These are phyloP conservation scores for Euclidium syriacum DNA, from an alignment of 345 rosid genomes.

Conservation along the genomic window DNA sequence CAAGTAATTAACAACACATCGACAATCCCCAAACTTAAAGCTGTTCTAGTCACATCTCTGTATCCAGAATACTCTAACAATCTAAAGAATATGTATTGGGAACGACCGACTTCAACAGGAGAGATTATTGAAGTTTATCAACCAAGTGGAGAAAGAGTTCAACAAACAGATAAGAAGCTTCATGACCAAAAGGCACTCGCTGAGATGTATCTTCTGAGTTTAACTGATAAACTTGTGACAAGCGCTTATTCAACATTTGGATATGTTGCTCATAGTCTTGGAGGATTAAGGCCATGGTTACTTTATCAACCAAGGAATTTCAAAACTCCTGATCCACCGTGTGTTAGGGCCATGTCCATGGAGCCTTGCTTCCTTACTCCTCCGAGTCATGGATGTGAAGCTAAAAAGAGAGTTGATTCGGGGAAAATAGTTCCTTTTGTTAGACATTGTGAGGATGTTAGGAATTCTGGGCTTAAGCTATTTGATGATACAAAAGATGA, in stretches of 20 bases:
- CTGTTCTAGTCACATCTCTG: slow-evolving; percentile 51
- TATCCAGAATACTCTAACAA: slow-evolving; percentile 37
- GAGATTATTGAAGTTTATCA: slow-evolving; percentile 35
- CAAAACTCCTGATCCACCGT: slow-evolving; percentile 32
- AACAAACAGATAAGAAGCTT: slow-evolving; percentile 34
- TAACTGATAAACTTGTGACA: slow-evolving; percentile 43
- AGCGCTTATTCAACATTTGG: slow-evolving; percentile 60
- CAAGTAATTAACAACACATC: slow-evolving; percentile 40
- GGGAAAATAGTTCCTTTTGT: slow-evolving; percentile 29
- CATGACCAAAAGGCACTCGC: slow-evolving; percentile 57
- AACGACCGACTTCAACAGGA: slow-evolving; percentile 32
- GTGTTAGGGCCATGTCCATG: slow-evolving; percentile 27
- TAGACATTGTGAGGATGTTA: slow-evolving; percentile 37
- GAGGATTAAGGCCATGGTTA: slow-evolving; percentile 34
- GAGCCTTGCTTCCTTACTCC: slow-evolving; percentile 42
- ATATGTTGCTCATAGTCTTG: slow-evolving; percentile 56
- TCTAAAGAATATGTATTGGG: slow-evolving; percentile 46
- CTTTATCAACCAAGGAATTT: slow-evolving; percentile 22
- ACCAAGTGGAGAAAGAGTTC: slow-evolving; percentile 53
- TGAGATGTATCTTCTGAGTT: slow-evolving; percentile 51
- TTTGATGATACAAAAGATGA: slow-evolving; percentile 25
- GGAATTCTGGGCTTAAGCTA: slow-evolving; percentile 30
- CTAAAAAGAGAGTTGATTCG: not conserved
- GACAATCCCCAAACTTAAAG: slow-evolving; percentile 31
- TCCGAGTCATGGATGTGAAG: slow-evolving; percentile 27